Conservation (phyloP, 177 flowering plant genomes). For the Vitis hybrid region DNA sequence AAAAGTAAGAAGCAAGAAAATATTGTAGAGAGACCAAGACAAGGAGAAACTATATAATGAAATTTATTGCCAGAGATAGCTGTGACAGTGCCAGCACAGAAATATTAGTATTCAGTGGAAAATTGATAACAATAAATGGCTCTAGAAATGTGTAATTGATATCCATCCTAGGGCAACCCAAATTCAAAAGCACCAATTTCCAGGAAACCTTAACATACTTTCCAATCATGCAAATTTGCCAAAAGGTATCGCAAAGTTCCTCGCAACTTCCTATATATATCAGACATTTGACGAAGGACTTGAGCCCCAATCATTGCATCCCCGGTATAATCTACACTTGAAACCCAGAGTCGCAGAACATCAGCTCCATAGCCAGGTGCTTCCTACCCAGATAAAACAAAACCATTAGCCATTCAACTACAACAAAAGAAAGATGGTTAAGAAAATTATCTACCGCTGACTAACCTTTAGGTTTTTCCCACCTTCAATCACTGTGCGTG, state of each 20-base stretch:
- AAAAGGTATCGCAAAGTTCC: constrained; percentile 92
- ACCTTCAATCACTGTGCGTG: constrained; percentile 80
- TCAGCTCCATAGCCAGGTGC: constrained; percentile 94
- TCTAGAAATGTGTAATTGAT: too few species aligned
- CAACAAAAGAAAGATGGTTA: background rate
- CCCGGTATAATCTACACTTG: constrained; percentile 95
- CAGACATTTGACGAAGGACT: constrained; percentile 94
- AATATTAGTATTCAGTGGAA: too few species aligned
- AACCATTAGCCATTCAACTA: background rate
- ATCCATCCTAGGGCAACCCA: too few species aligned
- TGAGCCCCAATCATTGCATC: constrained; percentile 92
- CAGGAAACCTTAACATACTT: constrained; percentile 44
- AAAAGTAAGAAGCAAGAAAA: background rate
- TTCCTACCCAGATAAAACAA: constrained; percentile 50
- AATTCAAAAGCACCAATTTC: background rate
- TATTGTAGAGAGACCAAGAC: too few species aligned
- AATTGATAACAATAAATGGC: too few species aligned
- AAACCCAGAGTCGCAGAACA: constrained; percentile 95
- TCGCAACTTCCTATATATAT: constrained; percentile 85
- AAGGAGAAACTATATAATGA: too few species aligned
- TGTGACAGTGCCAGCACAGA: too few species aligned
- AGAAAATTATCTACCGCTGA: background rate
- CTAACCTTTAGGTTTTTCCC: constrained; percentile 74
- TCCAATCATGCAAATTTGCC: constrained; percentile 94
- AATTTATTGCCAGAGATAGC: too few species aligned